Evolutionary conservation across 2,329 filamentous ascomycete genomes (phyloP).

Genomic region (Fusarium setosum): DNA sequence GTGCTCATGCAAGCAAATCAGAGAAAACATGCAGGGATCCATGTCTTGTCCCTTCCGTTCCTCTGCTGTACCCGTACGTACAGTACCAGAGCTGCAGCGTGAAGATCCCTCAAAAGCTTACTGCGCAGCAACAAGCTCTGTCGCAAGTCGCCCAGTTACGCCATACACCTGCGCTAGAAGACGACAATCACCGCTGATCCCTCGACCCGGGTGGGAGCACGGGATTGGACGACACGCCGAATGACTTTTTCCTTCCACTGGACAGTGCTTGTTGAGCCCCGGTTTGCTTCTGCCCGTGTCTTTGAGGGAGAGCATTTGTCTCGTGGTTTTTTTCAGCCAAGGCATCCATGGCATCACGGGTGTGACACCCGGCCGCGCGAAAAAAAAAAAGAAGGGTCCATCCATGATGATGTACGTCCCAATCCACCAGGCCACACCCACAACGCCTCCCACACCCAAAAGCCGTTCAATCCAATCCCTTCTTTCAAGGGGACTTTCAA

Average conservation of each 20-base stretch:
- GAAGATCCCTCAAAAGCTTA: slow-evolving; percentile 34
- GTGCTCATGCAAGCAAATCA: slow-evolving; percentile 17
- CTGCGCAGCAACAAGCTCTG: slow-evolving; percentile 9
- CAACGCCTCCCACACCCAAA: slow-evolving; percentile 11
- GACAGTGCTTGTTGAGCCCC: slow-evolving; percentile 21
- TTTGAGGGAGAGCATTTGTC: neutral
- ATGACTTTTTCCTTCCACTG: slow-evolving; percentile 3
- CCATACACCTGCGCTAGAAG: slow-evolving; percentile 39
- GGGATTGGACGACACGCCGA: slow-evolving; percentile 24
- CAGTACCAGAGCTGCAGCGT: neutral
- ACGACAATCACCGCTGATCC: slow-evolving; percentile 42
- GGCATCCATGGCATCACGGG: slow-evolving; percentile 16
- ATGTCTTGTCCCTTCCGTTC: neutral
- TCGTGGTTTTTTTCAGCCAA: slow-evolving; percentile 7
- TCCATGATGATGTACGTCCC: slow-evolving; percentile 34
- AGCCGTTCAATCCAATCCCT: slow-evolving; percentile 10
- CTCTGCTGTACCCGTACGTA: too few species aligned
- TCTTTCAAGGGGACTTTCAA: slow-evolving; percentile 28
- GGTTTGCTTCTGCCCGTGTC: slow-evolving; percentile 4
- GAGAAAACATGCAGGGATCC: slow-evolving; percentile 1
- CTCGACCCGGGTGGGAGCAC: slow-evolving; percentile 14
- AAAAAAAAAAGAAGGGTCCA: slow-evolving; percentile 38
- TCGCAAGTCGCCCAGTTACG: slow-evolving; percentile 33
- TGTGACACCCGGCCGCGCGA: slow-evolving; percentile 17
- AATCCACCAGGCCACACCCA: neutral